phyloP scores from a whole-genome alignment of 164 flowering plant species.

The Amborella trichopoda region DNA sequence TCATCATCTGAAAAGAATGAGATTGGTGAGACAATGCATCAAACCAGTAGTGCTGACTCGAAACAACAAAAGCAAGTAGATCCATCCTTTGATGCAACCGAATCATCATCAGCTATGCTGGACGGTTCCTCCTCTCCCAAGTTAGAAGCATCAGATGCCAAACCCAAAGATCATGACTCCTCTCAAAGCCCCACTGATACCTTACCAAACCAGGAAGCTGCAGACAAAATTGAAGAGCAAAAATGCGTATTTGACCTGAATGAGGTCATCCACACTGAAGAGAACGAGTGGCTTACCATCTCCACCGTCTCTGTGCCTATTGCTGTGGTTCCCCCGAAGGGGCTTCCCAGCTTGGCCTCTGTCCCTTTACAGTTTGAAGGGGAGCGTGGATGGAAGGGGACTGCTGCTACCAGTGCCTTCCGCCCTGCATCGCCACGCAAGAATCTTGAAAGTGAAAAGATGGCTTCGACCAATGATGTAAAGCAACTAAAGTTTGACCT shows the following conservation, averaged over 20 bases:
- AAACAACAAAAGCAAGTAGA: constrained; percentile 25
- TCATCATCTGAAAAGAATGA: constrained; percentile 44
- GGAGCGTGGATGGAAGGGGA: constrained; percentile 66
- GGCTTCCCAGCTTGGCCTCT: constrained; percentile 37
- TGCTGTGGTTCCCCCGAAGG: constrained; percentile 53
- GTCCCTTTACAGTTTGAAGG: constrained; percentile 62
- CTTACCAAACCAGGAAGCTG: constrained; percentile 12
- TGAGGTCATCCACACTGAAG: constrained; percentile 48
- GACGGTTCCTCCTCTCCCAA: constrained; percentile 16
- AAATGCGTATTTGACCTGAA: constrained; percentile 49
- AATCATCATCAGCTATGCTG: too few relatives aligned
- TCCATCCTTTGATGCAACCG: too few relatives aligned
- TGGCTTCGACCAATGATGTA: constrained; percentile 8
- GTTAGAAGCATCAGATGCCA: too few relatives aligned
- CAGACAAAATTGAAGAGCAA: constrained; percentile 21
- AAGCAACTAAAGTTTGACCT: constrained; percentile 59
- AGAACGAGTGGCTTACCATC: constrained; percentile 14
- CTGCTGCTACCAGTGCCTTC: constrained; percentile 74
- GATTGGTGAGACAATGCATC: constrained; percentile 23
- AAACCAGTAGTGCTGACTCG: constrained; percentile 52
- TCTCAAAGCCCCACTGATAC: too few relatives aligned
- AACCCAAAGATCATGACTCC: too few relatives aligned
- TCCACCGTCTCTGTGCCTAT: constrained; percentile 14
- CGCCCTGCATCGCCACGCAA: constrained; percentile 69
- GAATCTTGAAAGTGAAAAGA: constrained; percentile 22